Conservation (phyloP, 228 moss, liverwort and hornwort species). For the Sphagnum fallax region DNA sequence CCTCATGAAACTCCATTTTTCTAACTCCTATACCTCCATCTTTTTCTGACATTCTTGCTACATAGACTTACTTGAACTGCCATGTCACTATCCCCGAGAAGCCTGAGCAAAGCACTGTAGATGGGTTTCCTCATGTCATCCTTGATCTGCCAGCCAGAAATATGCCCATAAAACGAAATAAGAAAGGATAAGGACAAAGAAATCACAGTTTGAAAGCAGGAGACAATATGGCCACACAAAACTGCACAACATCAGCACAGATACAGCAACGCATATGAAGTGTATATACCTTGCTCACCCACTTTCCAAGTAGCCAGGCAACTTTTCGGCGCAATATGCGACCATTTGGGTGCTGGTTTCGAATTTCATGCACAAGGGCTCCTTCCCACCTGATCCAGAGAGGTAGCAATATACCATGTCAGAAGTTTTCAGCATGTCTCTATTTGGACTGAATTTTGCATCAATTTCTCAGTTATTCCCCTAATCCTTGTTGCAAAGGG, state of each 20-base stretch:
- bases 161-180: not conserved
- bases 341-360: conserved; percentile 79
- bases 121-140: conserved; percentile 92
- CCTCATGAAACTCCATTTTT: too few species aligned
- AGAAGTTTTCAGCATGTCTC: too few species aligned
- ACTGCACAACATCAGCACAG: not conserved
- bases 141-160: conserved; percentile 55
- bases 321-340: conserved; percentile 86
- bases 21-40: too few species aligned
- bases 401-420: too few species aligned
- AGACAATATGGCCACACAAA: not conserved
- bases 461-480: too few species aligned
- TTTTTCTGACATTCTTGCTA: too few species aligned
- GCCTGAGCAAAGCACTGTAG: conserved; percentile 74
- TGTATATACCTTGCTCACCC: conserved; percentile 89
- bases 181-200: not conserved
- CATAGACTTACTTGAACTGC: conserved; percentile 72
- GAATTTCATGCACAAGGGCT: conserved; percentile 83
- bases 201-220: not conserved
- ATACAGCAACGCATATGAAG: not conserved
- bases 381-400: conserved; percentile 70
- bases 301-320: conserved; percentile 94
- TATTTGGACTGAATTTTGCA: too few species aligned
- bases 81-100: conserved; percentile 88
- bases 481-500: too few species aligned